Conservation (phyloP, 2,329 filamentous ascomycete genomes). For the Aurifilum marmelostoma region DNA sequence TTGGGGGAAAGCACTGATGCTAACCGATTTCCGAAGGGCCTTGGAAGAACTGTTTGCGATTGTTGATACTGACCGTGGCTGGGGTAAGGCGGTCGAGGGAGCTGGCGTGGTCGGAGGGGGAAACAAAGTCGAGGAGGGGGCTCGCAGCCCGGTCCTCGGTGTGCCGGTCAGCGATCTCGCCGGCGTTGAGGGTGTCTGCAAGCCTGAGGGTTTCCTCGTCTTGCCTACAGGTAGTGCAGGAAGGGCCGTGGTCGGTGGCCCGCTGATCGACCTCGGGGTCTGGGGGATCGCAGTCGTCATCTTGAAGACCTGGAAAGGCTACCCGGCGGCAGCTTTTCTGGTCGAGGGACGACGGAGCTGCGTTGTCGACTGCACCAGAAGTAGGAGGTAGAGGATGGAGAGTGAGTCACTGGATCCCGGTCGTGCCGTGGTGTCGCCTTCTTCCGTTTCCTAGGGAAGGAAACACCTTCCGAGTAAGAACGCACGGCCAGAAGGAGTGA, state of each 20-base stretch:
- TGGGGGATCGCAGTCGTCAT: constrained; percentile 69
- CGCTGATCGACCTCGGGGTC: constrained; percentile 67
- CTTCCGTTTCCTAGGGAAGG: constrained; percentile 3
- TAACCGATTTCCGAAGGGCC: constrained; percentile 82
- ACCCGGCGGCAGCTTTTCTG: constrained; percentile 28
- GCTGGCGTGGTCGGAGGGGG: constrained; percentile 53
- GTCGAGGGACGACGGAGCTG: constrained; percentile 10
- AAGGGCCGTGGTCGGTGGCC: constrained; percentile 71
- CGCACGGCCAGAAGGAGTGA: constrained; percentile 3
- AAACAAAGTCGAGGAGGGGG: constrained; percentile 60
- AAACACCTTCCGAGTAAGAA: constrained; percentile 1
- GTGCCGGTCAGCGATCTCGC: constrained; percentile 50
- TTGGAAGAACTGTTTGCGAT: constrained; percentile 64
- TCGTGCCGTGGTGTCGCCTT: not conserved
- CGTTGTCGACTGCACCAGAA: constrained; percentile 2
- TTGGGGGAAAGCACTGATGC: constrained; percentile 92
- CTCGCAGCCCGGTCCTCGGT: constrained; percentile 61
- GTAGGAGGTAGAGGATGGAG: not conserved
- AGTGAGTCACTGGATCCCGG: not conserved
- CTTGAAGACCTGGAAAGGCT: constrained; percentile 23
- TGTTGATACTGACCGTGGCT: constrained; percentile 55
- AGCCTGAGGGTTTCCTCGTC: constrained; percentile 60
- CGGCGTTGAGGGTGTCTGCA: constrained; percentile 42
- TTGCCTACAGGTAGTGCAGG: constrained; percentile 76
- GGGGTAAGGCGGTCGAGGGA: constrained; percentile 57